phyloP scores from a whole-genome alignment of 2,329 filamentous ascomycete genomes.

The Pseudopithomyces maydicus region DNA sequence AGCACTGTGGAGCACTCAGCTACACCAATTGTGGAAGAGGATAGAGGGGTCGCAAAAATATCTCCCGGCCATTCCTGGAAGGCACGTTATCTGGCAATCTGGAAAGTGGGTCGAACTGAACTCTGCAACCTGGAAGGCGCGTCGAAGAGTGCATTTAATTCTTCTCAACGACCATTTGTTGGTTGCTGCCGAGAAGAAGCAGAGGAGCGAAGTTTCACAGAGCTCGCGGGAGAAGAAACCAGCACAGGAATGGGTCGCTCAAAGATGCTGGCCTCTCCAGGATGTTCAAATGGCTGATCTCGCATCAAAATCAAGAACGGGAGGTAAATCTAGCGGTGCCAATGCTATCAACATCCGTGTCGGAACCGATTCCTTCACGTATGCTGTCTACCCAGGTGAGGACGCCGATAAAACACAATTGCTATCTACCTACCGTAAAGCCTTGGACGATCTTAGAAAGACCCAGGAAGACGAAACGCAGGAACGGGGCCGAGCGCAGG shows the following conservation, averaged over 20 bases:
- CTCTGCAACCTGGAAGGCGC: slow-evolving; percentile 94
- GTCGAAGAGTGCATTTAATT: slow-evolving; percentile 87
- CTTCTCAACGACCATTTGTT: slow-evolving; percentile 93
- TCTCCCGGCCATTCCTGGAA: slow-evolving; percentile 84
- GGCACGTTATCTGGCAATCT: slow-evolving; percentile 92
- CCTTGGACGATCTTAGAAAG: slow-evolving; percentile 88
- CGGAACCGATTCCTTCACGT: slow-evolving; percentile 90
- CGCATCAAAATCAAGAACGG: slow-evolving; percentile 53
- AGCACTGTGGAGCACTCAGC: slow-evolving; percentile 69
- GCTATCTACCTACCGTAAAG: slow-evolving; percentile 88
- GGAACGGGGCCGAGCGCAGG: slow-evolving; percentile 80
- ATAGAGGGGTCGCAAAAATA: slow-evolving; percentile 99
- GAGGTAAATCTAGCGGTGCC: slow-evolving; percentile 65
- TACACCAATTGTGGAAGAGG: slow-evolving; percentile 88
- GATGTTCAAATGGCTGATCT: slow-evolving; percentile 94
- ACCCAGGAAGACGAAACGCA: slow-evolving; percentile 85
- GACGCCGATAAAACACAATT: slow-evolving; percentile 78
- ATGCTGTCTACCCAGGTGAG: slow-evolving; percentile 83
- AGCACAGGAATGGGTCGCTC: slow-evolving; percentile 77
- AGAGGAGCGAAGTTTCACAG: slow-evolving; percentile 72
- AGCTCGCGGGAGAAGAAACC: slow-evolving; percentile 48
- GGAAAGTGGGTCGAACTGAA: slow-evolving; percentile 95
- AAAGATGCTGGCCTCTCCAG: slow-evolving; percentile 90
- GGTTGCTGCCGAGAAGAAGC: slow-evolving; percentile 91
- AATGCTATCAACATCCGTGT: slow-evolving; percentile 92